Percentiles rank a stretch among this genome's conserved stretches.
These are phyloP conservation scores for Penicillium sp. DNA, from an alignment of 2,329 filamentous ascomycete genomes.

Conservation along the genomic window DNA sequence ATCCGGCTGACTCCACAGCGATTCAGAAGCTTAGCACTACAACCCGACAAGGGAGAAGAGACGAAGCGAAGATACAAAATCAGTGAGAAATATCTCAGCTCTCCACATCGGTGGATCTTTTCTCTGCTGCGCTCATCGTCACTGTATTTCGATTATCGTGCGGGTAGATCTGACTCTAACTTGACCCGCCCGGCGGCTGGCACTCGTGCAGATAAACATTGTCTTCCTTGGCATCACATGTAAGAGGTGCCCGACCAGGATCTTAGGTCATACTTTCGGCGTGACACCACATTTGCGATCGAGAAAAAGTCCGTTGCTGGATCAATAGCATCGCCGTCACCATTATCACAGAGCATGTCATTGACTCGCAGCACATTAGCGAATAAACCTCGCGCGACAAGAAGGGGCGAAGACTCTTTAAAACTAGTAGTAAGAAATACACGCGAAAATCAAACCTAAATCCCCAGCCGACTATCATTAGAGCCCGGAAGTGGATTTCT, in stretches of 20 bases:
- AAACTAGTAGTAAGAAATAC: conserved; percentile 59
- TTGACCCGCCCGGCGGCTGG: neutral
- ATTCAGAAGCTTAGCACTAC: neutral
- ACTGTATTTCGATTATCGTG: neutral
- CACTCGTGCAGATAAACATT: neutral
- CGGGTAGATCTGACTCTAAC: neutral
- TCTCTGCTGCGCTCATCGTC: neutral
- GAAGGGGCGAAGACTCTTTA: conserved; percentile 48
- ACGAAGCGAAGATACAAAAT: neutral
- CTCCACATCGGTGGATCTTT: neutral
- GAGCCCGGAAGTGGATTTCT: conserved; percentile 61
- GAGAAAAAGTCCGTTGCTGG: neutral
- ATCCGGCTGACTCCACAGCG: neutral
- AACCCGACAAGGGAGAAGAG: neutral
- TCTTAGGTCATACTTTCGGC: neutral
- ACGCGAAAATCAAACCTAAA: conserved; percentile 51
- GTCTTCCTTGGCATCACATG: neutral
- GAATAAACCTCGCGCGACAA: conserved; percentile 53
- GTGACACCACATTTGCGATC: neutral
- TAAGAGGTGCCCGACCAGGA: neutral
- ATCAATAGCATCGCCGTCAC: neutral
- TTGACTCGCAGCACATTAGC: conserved; percentile 54
- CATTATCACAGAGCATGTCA: conserved; percentile 46
- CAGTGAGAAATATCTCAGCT: neutral
- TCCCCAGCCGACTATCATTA: conserved; percentile 54